Evolutionary conservation across 441 rosid genomes (phyloP), one percentile per base, ranked within the genome.

Genomic region (Capsella rubella): DNA sequence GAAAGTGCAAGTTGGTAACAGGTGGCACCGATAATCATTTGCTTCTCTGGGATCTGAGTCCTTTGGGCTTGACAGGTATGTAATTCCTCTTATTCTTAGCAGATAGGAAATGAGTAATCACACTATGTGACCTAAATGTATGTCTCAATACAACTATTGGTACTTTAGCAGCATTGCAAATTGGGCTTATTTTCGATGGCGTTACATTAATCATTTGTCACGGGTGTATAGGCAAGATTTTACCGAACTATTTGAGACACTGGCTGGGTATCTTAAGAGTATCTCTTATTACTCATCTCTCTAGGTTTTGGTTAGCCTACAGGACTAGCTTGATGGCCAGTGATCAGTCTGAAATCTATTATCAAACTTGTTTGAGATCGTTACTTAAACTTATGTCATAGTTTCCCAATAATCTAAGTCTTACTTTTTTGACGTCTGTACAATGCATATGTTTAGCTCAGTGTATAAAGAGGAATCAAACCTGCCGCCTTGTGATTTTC

Each of bases 11-110:
- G 79, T 78, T 88, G 75, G 79, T 88, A 52, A 86, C 93, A 12
- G 86, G 85, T 45, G 90, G 93, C 68, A 84, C 93, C 0, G 90
- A 88, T 72, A 88, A 86, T 65, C 88, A 88, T 82, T 80, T 88
- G 73, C 12, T 88, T 55, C 87, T 88, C 43, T 88, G 93, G 90
- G 90, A 88, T 83, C 79, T 86, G 59, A 80, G 81, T 57, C 86
- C 90, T 67, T 76, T 86, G 59, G 84, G 87, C 62, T 79, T 88
- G 72, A 84, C 88, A 53, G 93, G 93, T 88, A 82, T 45, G 28
- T 45, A 27, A 69, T 25, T 67, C 8, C 58, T 66, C 51, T 42
- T 34, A n/a, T 28, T 37, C 29, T 47, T 47, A 27, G 21, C 45
- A 64, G 51, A 28, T 34, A n/a, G n/a, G 40, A 31, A 63, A 31